These are phyloP conservation scores for Scleroderma bovista DNA, from an alignment of 768 basidiomycete species.

Conservation along the genomic window DNA sequence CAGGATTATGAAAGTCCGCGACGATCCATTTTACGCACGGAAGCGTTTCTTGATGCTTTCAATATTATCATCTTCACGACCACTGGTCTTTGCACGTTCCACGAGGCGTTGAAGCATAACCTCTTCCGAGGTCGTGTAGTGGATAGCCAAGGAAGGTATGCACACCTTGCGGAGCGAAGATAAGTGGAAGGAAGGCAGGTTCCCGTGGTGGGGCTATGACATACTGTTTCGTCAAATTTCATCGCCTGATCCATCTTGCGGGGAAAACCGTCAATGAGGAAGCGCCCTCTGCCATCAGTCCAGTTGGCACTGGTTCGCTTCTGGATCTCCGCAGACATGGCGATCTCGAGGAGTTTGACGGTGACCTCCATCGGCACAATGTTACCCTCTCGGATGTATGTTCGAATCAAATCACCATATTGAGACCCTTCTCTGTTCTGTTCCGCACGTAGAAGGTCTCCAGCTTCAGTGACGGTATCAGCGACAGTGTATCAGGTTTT, in stretches of 20 bases:
- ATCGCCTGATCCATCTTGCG: conserved; percentile 98
- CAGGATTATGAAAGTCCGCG: neutral
- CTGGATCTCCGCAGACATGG: conserved; percentile 67
- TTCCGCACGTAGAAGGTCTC: conserved; percentile 95
- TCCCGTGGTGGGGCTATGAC: conserved; percentile 11
- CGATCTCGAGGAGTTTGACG: conserved; percentile 89
- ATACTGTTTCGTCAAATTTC: conserved; percentile 81
- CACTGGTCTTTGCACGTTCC: conserved; percentile 89
- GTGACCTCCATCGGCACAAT: conserved; percentile 98
- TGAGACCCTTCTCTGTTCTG: conserved; percentile 81
- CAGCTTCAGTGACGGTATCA: conserved; percentile 48
- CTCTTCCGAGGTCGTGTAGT: conserved; percentile 82
- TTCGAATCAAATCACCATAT: conserved; percentile 80
- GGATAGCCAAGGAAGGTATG: conserved; percentile 71
- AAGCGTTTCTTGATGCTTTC: conserved; percentile 98
- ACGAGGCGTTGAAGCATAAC: conserved; percentile 83
- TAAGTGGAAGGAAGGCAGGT: neutral
- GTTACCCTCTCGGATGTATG: conserved; percentile 82
- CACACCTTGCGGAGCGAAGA: conserved; percentile 55
- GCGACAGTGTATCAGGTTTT: conserved; percentile 2
- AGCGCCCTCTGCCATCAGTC: conserved; percentile 70
- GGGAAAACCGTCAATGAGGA: conserved; percentile 96
- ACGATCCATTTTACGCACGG: conserved; percentile 41
- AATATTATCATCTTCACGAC: conserved; percentile 90
- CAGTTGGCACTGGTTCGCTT: conserved; percentile 47